Conservation (phyloP, 1,284 basidiomycete genomes). For the Moesziomyces aphidis region DNA sequence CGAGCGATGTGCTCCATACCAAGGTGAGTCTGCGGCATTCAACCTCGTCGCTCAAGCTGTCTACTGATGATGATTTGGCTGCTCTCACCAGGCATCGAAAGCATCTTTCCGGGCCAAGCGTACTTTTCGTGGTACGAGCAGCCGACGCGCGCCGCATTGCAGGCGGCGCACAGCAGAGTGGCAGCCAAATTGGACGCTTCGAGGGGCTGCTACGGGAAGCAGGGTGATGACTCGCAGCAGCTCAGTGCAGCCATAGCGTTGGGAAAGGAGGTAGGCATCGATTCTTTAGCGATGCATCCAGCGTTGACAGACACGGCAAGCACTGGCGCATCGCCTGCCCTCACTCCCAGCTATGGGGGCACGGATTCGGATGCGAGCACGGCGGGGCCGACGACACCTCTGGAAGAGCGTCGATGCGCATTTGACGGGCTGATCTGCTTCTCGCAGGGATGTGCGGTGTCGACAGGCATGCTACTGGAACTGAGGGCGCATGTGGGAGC, state of each 20-base stretch:
- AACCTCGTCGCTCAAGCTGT: not conserved
- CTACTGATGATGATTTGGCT: not conserved
- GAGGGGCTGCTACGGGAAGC: no score
- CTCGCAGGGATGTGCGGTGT: slow-evolving; percentile 47
- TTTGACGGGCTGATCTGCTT: slow-evolving; percentile 51
- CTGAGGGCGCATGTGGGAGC: not conserved
- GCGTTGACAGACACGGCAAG: no score
- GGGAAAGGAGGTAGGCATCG: no score
- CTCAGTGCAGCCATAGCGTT: no score
- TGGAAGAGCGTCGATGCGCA: not conserved
- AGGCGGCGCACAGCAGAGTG: slow-evolving; percentile 20
- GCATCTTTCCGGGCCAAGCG: slow-evolving; percentile 27
- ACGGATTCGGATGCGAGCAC: slow-evolving; percentile 20
- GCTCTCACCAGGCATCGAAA: slow-evolving; percentile 33
- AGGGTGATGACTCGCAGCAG: no score
- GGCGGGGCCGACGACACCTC: slow-evolving; percentile 16
- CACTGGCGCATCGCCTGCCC: not conserved
- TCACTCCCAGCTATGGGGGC: slow-evolving; percentile 9
- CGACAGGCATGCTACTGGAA: slow-evolving; percentile 34
- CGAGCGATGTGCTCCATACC: slow-evolving; percentile 29
- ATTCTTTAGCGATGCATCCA: no score
- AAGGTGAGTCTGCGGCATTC: slow-evolving; percentile 21
- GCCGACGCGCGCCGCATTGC: slow-evolving; percentile 22
- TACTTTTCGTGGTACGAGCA: slow-evolving; percentile 48
- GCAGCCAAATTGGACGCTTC: slow-evolving; percentile 5